Base-by-base conservation (phyloP, 208 protist species). In the Wallacemonas sp. region DNA sequence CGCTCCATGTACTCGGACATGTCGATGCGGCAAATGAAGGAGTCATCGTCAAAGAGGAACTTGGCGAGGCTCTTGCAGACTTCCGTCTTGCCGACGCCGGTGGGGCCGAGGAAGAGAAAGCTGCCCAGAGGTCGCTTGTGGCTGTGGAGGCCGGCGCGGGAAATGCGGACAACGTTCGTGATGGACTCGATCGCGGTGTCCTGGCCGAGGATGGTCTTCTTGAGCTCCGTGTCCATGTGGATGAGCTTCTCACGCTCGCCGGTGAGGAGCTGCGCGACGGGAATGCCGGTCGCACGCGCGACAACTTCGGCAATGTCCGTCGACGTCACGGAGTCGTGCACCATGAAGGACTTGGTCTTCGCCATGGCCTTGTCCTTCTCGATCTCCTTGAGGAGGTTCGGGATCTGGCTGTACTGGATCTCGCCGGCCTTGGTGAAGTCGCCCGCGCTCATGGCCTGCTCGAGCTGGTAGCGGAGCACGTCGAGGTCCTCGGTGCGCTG, bases 1-100 rank as follows among this genome's bases (percentile, higher is more conserved):
- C 83, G 61, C 77, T 99, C 97, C 96, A 99, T 99, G 84, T 99
- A 99, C 84, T 99, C 98, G 63, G 82, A 95, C 98, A 99, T 99
- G 87, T 99, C 98, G 57, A 99, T 97, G 25, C 98, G 89, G 39
- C 98, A 91, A 32, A 99, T 98, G 61, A 93, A 85, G 11, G 95
- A 86, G 29, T 99, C 98, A 54, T 97, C 88, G 77, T 99, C 98
- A 65, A 99, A 99, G 18, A 99, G 88, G 29, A 98, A 89, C 61
- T 77, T 75, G 2, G 97, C 96, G 2, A 99, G 82, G 45, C 91
- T 77, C 81, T 99, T 99, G 70, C 93, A 95, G 32, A 99, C 75
- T 72, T 99, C 96, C 26, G 98, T 99, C 87, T 99, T 97, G n/a
- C 93, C 94, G 11, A 95, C 82, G 61, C 97, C 98, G 36, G 97